Percentiles rank a stretch among this genome's conserved stretches.
Conservation (phyloP, 163 green algal species). For the Prototheca wickerhamii region DNA sequence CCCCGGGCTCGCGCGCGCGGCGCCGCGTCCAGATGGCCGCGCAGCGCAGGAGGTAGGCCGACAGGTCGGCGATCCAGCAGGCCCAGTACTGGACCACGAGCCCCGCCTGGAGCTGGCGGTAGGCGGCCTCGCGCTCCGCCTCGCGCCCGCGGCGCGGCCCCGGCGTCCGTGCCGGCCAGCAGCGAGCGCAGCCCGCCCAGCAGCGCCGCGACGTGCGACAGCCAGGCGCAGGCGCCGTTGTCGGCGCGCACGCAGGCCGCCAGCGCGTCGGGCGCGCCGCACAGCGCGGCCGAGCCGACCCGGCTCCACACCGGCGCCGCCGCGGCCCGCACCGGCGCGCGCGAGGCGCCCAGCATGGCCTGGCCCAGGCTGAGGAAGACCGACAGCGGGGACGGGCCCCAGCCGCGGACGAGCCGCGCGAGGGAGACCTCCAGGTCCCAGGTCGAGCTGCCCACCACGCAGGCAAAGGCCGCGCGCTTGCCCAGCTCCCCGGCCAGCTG, state of each 20-base stretch:
- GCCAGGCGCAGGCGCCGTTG: not conserved
- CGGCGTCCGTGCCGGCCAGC: not conserved
- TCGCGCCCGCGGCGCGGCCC: not conserved
- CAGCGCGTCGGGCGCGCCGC: constrained; percentile 2
- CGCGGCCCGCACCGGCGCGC: not conserved
- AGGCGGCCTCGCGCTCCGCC: not conserved
- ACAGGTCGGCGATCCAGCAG: not conserved
- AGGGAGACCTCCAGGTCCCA: not conserved
- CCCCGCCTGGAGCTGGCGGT: constrained; percentile 1
- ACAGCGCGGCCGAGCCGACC: constrained; percentile 7
- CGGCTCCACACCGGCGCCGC: constrained; percentile 3
- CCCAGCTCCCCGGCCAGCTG: not conserved
- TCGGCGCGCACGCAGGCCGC: constrained; percentile 4
- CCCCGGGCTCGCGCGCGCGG: not conserved
- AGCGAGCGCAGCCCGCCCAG: constrained; percentile 1
- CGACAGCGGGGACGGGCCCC: not conserved
- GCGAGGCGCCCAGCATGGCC: not conserved
- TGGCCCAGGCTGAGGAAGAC: constrained; percentile 7
- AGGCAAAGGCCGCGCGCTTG: not conserved
- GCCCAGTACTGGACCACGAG: constrained; percentile 9
- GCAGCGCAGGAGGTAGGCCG: constrained; percentile 5
- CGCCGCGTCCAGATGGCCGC: not conserved
- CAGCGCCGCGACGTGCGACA: not conserved
- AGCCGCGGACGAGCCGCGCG: not conserved
- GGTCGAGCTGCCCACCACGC: not conserved